Conservation (phyloP, 1,284 basidiomycete genomes). For the Kalmanozyma brasiliensis region DNA sequence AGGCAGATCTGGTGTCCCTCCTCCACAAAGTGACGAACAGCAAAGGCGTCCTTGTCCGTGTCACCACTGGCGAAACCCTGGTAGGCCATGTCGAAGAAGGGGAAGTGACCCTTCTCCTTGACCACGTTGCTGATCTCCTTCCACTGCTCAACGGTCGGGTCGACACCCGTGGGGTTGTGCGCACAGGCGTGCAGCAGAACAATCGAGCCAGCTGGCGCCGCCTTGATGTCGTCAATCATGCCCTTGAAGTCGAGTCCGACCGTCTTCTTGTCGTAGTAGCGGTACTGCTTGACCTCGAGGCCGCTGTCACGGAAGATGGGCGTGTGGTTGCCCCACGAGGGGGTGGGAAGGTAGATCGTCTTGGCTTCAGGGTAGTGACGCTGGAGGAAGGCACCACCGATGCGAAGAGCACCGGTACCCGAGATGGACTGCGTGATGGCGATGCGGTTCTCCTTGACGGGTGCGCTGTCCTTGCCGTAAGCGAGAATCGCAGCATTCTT, state of each 20-base stretch:
- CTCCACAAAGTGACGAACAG: constrained; percentile 69
- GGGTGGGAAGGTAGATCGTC: constrained; percentile 89
- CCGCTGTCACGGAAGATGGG: constrained; percentile 81
- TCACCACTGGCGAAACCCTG: constrained; percentile 68
- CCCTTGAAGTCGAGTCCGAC: constrained; percentile 68
- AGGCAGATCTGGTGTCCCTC: constrained; percentile 65
- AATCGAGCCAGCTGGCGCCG: constrained; percentile 71
- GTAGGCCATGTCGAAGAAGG: constrained; percentile 95
- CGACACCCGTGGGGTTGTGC: constrained; percentile 71
- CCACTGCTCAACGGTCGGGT: constrained; percentile 68
- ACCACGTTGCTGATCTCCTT: constrained; percentile 64
- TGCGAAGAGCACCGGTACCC: constrained; percentile 95
- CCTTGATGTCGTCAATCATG: constrained; percentile 66
- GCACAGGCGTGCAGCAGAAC: constrained; percentile 72
- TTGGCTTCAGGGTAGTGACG: constrained; percentile 89
- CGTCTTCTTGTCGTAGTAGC: constrained; percentile 70
- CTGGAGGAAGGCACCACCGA: constrained; percentile 89
- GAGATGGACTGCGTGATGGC: constrained; percentile 96
- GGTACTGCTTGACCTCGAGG: constrained; percentile 89
- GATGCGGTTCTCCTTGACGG: constrained; percentile 77
- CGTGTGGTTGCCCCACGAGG: constrained; percentile 98
- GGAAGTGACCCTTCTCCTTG: constrained; percentile 83
- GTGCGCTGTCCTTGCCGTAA: constrained; percentile 79
- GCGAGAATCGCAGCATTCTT: constrained; percentile 90
- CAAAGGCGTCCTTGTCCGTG: constrained; percentile 65